Evolutionary conservation across 108 stramenopile species (phyloP), one percentile per base, ranked within the genome.

Genomic region (Epithemia pelagica): DNA sequence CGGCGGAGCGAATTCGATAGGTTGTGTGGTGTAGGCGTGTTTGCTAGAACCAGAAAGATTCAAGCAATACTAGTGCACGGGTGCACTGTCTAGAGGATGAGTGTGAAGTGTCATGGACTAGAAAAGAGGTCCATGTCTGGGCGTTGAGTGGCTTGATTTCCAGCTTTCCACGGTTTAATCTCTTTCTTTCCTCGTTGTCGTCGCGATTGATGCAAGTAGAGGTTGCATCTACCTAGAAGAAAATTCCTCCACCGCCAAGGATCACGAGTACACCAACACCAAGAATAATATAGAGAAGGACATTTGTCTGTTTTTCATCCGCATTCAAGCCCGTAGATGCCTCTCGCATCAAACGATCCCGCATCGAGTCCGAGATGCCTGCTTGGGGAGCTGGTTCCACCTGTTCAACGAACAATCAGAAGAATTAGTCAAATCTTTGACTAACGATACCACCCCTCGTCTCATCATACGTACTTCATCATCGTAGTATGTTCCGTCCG

Each of bases 311-410:
- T 53, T 78, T 75, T 67, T 73, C 10, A 2, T 91, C 71, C 32
- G 83, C 76, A 71, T 91, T 87, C 54, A 91, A 64, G 8, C 90
- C 90, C 15, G 82, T 74, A 0, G 81, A 78, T 7, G 90, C 90
- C 74, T 91, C 90, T 24, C 73, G 67, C 72, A 72, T 79, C 33
- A 91, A 70, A 54, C 86, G 68, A 25, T 76, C 81, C 31, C 74
- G 75, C 90, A 91, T 91, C 3, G 77, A 62, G 66, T 79, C 72
- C n/a, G 86, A 87, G n/a, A 91, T 54, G 10, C 79, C 78, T 69
- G 73, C 59, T 81, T 82, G 29, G 37, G 64, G 26, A 73, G 79
- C 25, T 55, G 74, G 22, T 64, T 66, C 30, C 65, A 63, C 33
- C 64, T 30, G 59, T 65, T 30, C 31, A 28, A 24, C 2, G 19